Conservation (phyloP, 208 protist species). For the Trypanosomatidae sp. region DNA sequence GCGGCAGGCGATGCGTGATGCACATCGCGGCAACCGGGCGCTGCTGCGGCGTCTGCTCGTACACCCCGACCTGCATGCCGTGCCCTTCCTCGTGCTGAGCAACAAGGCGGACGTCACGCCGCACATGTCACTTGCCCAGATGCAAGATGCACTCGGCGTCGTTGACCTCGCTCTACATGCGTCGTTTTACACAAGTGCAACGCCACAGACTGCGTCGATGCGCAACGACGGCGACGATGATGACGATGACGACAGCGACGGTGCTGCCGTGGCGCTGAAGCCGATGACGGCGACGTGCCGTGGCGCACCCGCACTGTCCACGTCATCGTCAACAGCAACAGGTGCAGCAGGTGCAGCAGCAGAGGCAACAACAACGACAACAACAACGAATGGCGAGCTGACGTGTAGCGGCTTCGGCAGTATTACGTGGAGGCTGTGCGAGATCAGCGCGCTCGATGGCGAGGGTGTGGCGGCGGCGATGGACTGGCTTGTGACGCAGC, state of each 20-base stretch:
- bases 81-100: slow-evolving; percentile 83
- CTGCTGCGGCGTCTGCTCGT: slow-evolving; percentile 55
- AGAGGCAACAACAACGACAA: too few relatives aligned
- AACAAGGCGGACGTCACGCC: slow-evolving; percentile 88
- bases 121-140: slow-evolving; percentile 24
- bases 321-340: neutral
- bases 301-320: neutral
- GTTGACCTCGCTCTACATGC: slow-evolving; percentile 27
- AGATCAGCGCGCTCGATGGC: slow-evolving; percentile 40
- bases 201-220: neutral
- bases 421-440: slow-evolving; percentile 18
- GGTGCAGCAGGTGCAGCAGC: too few relatives aligned
- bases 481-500: slow-evolving; percentile 65
- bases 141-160: slow-evolving; percentile 63
- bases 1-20: slow-evolving; percentile 5
- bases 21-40: slow-evolving; percentile 18
- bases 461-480: slow-evolving; percentile 33
- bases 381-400: neutral
- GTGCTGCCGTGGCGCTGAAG: neutral
- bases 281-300: too few relatives aligned
- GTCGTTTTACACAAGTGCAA: slow-evolving; percentile 14
- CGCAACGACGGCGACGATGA: neutral
- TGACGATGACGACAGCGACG: neutral
- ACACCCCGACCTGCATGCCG: slow-evolving; percentile 65
- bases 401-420: slow-evolving; percentile 63